These are phyloP conservation scores for Lasiosphaeria miniovina DNA, from an alignment of 495 filamentous ascomycete genomes.

Conservation along the genomic window DNA sequence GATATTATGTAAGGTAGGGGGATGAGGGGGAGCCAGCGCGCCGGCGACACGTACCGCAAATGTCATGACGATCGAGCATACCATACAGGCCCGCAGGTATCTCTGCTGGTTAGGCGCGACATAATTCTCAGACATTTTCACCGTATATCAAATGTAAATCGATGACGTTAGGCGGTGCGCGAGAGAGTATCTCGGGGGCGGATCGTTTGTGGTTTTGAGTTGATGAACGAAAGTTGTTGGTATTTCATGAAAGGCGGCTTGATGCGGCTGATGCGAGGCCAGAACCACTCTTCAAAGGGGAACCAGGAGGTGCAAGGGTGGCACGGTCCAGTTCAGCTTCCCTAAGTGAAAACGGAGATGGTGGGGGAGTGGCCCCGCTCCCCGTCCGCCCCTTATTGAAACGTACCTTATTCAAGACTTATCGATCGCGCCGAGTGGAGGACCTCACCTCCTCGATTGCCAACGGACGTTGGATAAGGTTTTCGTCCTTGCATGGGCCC, in stretches of 20 bases:
- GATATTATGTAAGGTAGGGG: neutral
- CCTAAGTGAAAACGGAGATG: neutral
- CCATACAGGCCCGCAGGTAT: slow-evolving; percentile 94
- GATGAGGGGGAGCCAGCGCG: too few relatives aligned
- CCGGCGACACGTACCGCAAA: slow-evolving; percentile 53
- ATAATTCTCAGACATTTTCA: slow-evolving; percentile 49
- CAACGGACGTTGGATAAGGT: slow-evolving; percentile 1
- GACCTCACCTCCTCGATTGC: slow-evolving; percentile 5
- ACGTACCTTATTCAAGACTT: too few relatives aligned
- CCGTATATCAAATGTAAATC: neutral
- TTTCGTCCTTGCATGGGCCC: neutral
- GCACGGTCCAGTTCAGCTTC: slow-evolving; percentile 13
- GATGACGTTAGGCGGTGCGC: neutral
- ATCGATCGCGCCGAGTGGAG: neutral
- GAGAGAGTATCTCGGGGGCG: neutral
- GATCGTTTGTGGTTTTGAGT: neutral
- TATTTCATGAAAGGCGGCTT: slow-evolving; percentile 7
- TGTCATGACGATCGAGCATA: slow-evolving; percentile 87
- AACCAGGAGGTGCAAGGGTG: slow-evolving; percentile 11
- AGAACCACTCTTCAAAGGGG: neutral
- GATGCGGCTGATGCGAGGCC: slow-evolving; percentile 13
- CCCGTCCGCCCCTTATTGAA: too few relatives aligned
- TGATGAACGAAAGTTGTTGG: neutral
- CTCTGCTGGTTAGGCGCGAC: slow-evolving; percentile 69
- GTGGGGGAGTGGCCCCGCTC: neutral